phyloP scores from a whole-genome alignment of 805 yeast species.

The Saccharomyces paradoxus region DNA sequence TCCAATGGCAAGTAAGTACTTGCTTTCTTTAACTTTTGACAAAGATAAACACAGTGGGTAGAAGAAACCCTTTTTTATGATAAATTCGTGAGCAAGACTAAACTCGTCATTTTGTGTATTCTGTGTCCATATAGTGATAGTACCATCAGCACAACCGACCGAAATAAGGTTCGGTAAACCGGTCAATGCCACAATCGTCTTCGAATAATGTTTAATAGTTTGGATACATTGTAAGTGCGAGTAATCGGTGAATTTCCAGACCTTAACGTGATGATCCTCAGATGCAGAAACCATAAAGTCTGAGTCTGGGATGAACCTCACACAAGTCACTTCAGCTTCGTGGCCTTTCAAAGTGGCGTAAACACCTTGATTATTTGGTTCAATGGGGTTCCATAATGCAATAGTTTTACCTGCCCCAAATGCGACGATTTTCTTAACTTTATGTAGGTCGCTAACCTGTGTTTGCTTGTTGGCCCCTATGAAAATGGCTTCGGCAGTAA shows the following conservation, averaged over 20 bases:
- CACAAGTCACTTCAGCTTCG: conserved; percentile 55
- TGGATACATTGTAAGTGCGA: conserved; percentile 18
- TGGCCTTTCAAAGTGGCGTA: conserved; percentile 53
- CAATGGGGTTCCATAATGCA: conserved; percentile 62
- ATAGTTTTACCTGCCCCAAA: conserved; percentile 62
- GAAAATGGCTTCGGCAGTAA: conserved; percentile 47
- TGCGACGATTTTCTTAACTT: conserved; percentile 40
- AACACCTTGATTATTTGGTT: conserved; percentile 38
- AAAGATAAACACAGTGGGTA: conserved; percentile 23
- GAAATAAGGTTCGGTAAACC: conserved; percentile 37
- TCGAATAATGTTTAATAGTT: conserved; percentile 35
- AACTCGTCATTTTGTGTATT: conserved; percentile 14
- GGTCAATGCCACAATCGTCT: conserved; percentile 49
- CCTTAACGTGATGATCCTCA: conserved; percentile 53
- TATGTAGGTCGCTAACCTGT: conserved; percentile 47
- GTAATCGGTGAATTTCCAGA: conserved; percentile 43
- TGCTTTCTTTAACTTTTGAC: conserved; percentile 19
- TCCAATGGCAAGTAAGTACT: conserved; percentile 56
- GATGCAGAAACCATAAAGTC: conserved; percentile 49
- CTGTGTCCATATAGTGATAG: conserved; percentile 44
- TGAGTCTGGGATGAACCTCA: conserved; percentile 45
- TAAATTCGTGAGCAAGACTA: conserved; percentile 18
- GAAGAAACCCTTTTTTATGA: conserved; percentile 18
- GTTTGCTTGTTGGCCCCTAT: conserved; percentile 67
- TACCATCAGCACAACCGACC: conserved; percentile 61